Evolutionary conservation across 2,329 filamentous ascomycete genomes (phyloP).

Genomic region (Aspergillus intermedius): DNA sequence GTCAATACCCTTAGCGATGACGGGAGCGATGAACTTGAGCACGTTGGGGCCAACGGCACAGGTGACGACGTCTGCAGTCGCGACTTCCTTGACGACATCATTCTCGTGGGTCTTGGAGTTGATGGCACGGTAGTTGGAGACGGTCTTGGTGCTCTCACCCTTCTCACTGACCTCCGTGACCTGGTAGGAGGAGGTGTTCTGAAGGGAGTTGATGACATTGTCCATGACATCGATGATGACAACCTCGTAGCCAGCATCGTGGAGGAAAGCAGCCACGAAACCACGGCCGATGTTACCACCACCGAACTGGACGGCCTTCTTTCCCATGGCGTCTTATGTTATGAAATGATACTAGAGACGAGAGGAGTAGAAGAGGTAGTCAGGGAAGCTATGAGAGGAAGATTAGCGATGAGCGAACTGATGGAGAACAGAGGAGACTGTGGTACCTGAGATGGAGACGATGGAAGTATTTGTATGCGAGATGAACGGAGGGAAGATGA

Average conservation of each 20-base stretch:
- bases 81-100: constrained; percentile 77
- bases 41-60: constrained; percentile 96
- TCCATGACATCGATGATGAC: constrained; percentile 94
- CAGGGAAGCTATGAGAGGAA: background rate
- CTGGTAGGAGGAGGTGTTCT: constrained; percentile 69
- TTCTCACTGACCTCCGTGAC: constrained; percentile 89
- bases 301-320: constrained; percentile 77
- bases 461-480: background rate
- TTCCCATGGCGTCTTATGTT: constrained; percentile 32
- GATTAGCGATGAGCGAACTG: background rate
- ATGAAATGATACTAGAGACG: constrained; percentile 1
- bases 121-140: constrained; percentile 94
- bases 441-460: constrained; percentile 2
- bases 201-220: constrained; percentile 69
- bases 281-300: constrained; percentile 82
- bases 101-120: constrained; percentile 83
- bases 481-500: constrained; percentile 1
- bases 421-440: constrained; percentile 2
- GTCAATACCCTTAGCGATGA: constrained; percentile 91
- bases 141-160: constrained; percentile 71
- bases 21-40: constrained; percentile 90
- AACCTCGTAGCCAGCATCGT: constrained; percentile 92
- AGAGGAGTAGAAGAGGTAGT: background rate
- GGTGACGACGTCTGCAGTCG: constrained; percentile 82
- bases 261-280: constrained; percentile 85